phyloP scores from a whole-genome alignment of 2,329 filamentous ascomycete species.

The Stromatinia cepivora region DNA sequence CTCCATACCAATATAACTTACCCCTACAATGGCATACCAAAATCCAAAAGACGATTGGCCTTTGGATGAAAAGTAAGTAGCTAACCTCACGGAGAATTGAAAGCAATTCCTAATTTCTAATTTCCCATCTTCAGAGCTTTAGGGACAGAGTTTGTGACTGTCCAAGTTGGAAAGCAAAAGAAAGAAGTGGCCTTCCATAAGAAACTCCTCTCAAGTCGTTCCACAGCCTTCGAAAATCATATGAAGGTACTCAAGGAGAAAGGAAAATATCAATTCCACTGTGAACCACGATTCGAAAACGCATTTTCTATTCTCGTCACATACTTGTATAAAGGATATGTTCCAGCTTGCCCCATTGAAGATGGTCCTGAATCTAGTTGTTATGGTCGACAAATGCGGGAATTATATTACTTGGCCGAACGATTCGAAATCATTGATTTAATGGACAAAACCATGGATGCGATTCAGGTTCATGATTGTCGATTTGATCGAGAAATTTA shows the following conservation, averaged over 20 bases:
- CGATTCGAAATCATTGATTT: conserved; percentile 21
- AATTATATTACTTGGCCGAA: conserved; percentile 21
- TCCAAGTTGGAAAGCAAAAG: conserved; percentile 19
- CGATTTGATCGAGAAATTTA: conserved; percentile 9
- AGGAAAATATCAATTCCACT: conserved; percentile 21
- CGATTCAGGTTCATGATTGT: conserved; percentile 12
- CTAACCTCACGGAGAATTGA: neutral
- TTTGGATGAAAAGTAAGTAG: conserved; percentile 15
- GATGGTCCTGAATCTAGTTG: conserved; percentile 3
- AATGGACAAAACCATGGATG: conserved; percentile 24
- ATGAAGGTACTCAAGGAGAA: conserved; percentile 20
- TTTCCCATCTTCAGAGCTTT: neutral
- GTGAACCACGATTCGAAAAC: conserved; percentile 19
- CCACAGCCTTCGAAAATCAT: conserved; percentile 17
- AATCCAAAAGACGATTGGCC: conserved; percentile 17
- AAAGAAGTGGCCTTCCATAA: conserved; percentile 22
- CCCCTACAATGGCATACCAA: neutral
- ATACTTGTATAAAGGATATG: conserved; percentile 22
- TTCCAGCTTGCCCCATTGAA: conserved; percentile 8
- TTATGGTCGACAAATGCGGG: conserved; percentile 15
- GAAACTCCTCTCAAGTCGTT: conserved; percentile 23
- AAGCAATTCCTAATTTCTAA: neutral
- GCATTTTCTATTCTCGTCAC: conserved; percentile 20
- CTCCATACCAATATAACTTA: neutral
- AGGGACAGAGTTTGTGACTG: conserved; percentile 17